Conservation (phyloP, 805 yeast species). For the Nakazawaea laoshanensis region DNA sequence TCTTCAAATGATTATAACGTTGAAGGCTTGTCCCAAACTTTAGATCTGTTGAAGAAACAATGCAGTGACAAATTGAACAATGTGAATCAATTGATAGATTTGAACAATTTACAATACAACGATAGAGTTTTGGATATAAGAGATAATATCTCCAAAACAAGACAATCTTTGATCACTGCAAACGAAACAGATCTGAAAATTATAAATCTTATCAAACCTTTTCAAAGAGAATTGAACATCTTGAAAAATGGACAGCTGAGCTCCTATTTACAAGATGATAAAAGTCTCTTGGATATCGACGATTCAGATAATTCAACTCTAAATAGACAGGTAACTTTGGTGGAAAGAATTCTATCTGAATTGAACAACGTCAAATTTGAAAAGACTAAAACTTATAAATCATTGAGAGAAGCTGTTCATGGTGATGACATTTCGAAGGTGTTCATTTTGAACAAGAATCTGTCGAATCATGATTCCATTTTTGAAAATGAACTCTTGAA, state of each 20-base stretch:
- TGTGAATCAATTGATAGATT: constrained; percentile 1
- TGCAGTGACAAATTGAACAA: constrained; percentile 6
- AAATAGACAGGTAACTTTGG: constrained; percentile 17
- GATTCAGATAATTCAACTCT: constrained; percentile 35
- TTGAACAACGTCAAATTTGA: constrained; percentile 58
- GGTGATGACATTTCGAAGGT: constrained; percentile 79
- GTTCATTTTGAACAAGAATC: constrained; percentile 56
- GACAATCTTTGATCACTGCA: constrained; percentile 55
- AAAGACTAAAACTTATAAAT: constrained; percentile 49
- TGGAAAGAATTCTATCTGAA: constrained; percentile 53
- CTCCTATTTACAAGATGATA: constrained; percentile 10
- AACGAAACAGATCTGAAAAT: constrained; percentile 49
- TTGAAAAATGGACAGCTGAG: constrained; percentile 38
- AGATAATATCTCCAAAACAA: constrained; percentile 48
- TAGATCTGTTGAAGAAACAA: constrained; percentile 1
- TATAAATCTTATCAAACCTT: constrained; percentile 35
- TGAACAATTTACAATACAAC: constrained; percentile 5
- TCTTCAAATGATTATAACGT: constrained; percentile 15
- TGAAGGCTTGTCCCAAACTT: background rate
- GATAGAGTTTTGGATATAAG: constrained; percentile 20
- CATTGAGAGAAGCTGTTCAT: constrained; percentile 62
- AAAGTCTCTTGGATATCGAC: constrained; percentile 58
- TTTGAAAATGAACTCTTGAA: constrained; percentile 71
- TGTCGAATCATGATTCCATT: constrained; percentile 27
- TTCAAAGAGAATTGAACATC: constrained; percentile 30